Evolutionary conservation across 306 rosid genomes (phyloP).

Genomic region (Vicia villosa): DNA sequence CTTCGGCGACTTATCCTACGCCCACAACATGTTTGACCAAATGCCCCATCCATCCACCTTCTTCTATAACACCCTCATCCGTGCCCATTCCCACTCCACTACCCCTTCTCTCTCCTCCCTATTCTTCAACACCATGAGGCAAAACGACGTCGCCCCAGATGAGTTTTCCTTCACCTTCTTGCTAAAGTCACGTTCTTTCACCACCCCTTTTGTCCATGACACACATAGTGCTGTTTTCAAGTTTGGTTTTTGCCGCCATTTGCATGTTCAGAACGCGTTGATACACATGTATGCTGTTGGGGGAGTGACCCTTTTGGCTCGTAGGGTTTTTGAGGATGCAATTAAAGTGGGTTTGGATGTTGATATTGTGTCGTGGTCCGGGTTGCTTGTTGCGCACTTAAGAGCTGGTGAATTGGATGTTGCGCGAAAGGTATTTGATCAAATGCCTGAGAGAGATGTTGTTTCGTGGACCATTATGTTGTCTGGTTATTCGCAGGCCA

Average conservation of each 20-base stretch:
- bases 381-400: constrained; percentile 58
- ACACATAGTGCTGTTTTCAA: constrained; percentile 52
- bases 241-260: constrained; percentile 51
- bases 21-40: constrained; percentile 56
- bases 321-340: constrained; percentile 54
- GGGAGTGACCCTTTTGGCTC: constrained; percentile 43
- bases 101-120: constrained; percentile 39
- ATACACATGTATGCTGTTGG: constrained; percentile 53
- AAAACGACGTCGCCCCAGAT: constrained; percentile 44
- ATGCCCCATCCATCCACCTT: constrained; percentile 55
- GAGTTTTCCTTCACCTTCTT: constrained; percentile 59
- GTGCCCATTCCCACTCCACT: constrained; percentile 51
- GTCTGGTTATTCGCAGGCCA: constrained; percentile 52
- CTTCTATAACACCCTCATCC: constrained; percentile 63
- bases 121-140: constrained; percentile 59
- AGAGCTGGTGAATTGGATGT: constrained; percentile 51
- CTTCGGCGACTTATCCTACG: constrained; percentile 52
- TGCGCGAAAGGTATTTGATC: constrained; percentile 52
- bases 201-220: constrained; percentile 27
- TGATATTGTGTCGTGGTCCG: constrained; percentile 70
- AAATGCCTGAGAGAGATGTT: constrained; percentile 70
- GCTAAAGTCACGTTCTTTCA: constrained; percentile 49
- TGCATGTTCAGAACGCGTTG: constrained; percentile 57
- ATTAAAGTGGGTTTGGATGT: constrained; percentile 38
- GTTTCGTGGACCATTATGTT: constrained; percentile 64